Base-by-base conservation (phyloP, 352 stramenopile genomes). In the Pythium rhizo-oryzae region DNA sequence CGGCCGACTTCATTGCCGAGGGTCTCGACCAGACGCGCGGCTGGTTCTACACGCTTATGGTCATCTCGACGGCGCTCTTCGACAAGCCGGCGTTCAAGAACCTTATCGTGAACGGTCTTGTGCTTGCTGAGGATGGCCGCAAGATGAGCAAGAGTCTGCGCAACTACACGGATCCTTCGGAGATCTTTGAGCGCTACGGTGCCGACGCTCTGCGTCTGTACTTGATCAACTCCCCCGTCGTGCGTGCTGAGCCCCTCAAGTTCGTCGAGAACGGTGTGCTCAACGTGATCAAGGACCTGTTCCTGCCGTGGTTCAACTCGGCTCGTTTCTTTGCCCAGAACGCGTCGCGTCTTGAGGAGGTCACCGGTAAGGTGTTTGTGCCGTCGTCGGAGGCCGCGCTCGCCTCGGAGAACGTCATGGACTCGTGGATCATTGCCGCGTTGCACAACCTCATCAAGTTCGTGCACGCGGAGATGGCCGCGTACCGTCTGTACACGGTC, bases 41-140 rank as follows among this genome's bases (percentile, higher is more conserved):
- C 44, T 99, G 98, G 98, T 99, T 99, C 85, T 99, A 99, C 84
- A 99, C 98, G 12, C 85, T 99, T 8, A 99, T 99, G 97, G 97
- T 99, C 39, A 84, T 99, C 18, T 98, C 96, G 8, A 99, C 98
- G 28, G 97, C 97, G 23, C 87, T 99, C 9, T 99, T 99, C 73
- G 97, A 99, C 81, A 97, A 99, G 77, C 98, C 98, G 8, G 96
- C 98, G 37, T 99, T 99, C 81, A 98, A 99, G 78, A 99, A 99
- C 84, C 72, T 99, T 21, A 99, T 99, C 74, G 96, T 99, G 19
- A 99, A 99, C 77, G 98, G 98, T 19, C 89, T 99, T 28, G 98
- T 99, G 39, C 81, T 99, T 21, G 98, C 98, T 11, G 90, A 93
- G 55, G 98, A 99, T 71, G 97, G 97, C 28, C 99, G 99, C 75